Base-by-base conservation (phyloP, 75 land plant species). In the Pinus tabuliformis region DNA sequence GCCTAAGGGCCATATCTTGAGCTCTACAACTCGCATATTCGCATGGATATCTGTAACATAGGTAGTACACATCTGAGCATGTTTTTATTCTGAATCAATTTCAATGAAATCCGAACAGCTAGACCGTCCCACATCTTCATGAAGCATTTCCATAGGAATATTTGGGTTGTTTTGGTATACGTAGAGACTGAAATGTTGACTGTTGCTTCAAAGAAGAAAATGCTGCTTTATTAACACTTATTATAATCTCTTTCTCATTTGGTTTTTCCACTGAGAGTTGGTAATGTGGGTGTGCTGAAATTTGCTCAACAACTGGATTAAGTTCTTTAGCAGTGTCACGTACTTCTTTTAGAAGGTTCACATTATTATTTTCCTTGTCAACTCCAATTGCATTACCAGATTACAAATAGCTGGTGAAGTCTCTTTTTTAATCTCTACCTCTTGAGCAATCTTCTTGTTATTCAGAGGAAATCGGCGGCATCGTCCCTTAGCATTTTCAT, bases 31-130 rank as follows among this genome's bases (percentile, higher is more conserved):
- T 63, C 86, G 89, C 11, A 88, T 59, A 75, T 83, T 81, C 39
- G 60, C 54, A 77, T 96, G 90, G 4, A 96, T 93, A 9, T 93
- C 94, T 22, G 80, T 21, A 36, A 90, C 99, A 86, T 96, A 96
- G 37, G 82, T 62, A 81, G 91, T 83, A 73, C 99, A 96, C 81
- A 88, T 77, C 74, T 82, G 89, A 56, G 94, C 92, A 87, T 90
- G 89, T 24, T 82, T 68, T 45, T 84, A 79, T 45, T 87, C 81
- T 15, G 76, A 57, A 82, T 92, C 94, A 79, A 92, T 89, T 49
- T 92, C 87, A n/a, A 77, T 42, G 63, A 83, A 64, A 56, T 72
- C 71, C 24, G 14, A 36, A 71, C 30, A 65, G 39, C 70, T 79
- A 37, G 73, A 74, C 5, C 58, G 4, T 64, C 56, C 78, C 4